A percentile compares a stretch with the other conserved stretches of the same genome.
These are phyloP conservation scores for Linaria vulgaris DNA, from an alignment of 257 asterid genomes.

Conservation along the genomic window DNA sequence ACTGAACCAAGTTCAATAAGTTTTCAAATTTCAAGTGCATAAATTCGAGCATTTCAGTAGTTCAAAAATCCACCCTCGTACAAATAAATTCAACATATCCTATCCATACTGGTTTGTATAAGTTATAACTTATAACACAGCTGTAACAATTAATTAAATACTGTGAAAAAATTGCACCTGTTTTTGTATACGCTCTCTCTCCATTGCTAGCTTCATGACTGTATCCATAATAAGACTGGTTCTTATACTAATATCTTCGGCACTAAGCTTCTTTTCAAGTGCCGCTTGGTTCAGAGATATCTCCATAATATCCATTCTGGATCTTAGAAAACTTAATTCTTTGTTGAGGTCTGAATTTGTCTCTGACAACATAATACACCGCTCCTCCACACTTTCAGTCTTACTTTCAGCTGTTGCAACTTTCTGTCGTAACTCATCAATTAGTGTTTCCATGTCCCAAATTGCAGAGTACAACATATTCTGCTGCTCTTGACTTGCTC, in stretches of 20 bases:
- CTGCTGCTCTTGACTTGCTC: conserved; percentile 88
- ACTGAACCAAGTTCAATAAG: conserved; percentile 24
- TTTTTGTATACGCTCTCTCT: conserved; percentile 76
- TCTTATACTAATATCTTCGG: conserved; percentile 57
- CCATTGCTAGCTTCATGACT: conserved; percentile 66
- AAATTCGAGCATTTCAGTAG: background rate
- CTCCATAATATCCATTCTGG: conserved; percentile 49
- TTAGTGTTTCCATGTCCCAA: conserved; percentile 95
- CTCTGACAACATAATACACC: conserved; percentile 50
- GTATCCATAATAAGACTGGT: conserved; percentile 59
- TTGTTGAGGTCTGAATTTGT: conserved; percentile 57
- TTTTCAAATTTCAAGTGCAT: background rate
- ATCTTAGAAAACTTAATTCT: conserved; percentile 51
- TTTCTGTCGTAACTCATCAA: conserved; percentile 85
- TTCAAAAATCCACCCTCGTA: background rate
- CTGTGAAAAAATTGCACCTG: conserved; percentile 42
- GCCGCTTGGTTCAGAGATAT: conserved; percentile 47
- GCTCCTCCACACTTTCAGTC: conserved; percentile 64
- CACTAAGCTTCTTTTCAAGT: conserved; percentile 53
- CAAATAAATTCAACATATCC: background rate
- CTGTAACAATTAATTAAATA: background rate
- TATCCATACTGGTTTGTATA: too few species aligned
- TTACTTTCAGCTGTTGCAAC: conserved; percentile 62
- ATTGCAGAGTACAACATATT: conserved; percentile 81
- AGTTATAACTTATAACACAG: too few species aligned